Evolutionary conservation across 2,329 filamentous ascomycete species (phyloP).

Genomic region (Talaromyces funiculosus): DNA sequence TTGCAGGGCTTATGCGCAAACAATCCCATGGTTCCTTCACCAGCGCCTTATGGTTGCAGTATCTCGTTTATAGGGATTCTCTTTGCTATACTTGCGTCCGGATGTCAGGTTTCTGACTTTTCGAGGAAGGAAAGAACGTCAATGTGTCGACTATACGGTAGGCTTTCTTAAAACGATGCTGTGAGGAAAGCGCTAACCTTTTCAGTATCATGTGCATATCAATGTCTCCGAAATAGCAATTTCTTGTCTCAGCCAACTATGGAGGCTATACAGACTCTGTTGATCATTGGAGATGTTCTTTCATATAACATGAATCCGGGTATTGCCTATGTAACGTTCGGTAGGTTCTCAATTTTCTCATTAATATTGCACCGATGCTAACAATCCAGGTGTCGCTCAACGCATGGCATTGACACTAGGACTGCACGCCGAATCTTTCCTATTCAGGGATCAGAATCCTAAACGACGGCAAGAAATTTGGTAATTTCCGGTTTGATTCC

Average conservation of each 20-base stretch:
- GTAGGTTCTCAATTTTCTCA: slow-evolving; percentile 21
- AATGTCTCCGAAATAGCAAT: slow-evolving; percentile 60
- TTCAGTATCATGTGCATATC: slow-evolving; percentile 58
- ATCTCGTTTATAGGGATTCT: slow-evolving; percentile 55
- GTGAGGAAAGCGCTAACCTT: slow-evolving; percentile 22
- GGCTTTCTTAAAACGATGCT: slow-evolving; percentile 15
- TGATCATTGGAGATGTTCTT: slow-evolving; percentile 58
- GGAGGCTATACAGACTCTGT: slow-evolving; percentile 56
- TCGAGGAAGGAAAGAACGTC: slow-evolving; percentile 55
- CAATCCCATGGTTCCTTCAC: slow-evolving; percentile 33
- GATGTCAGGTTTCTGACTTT: slow-evolving; percentile 55
- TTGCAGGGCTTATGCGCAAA: slow-evolving; percentile 27
- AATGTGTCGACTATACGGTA: slow-evolving; percentile 59
- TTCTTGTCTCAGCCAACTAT: slow-evolving; percentile 57
- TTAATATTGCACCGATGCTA: background rate
- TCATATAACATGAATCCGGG: slow-evolving; percentile 61
- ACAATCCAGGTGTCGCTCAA: slow-evolving; percentile 48
- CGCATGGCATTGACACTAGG: slow-evolving; percentile 57
- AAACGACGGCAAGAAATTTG: slow-evolving; percentile 41
- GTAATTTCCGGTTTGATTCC: slow-evolving; percentile 21
- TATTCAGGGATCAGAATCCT: slow-evolving; percentile 46
- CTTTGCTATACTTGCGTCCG: slow-evolving; percentile 57
- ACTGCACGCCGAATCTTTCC: slow-evolving; percentile 53
- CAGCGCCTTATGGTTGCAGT: slow-evolving; percentile 50
- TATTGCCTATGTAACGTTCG: slow-evolving; percentile 56